Percentiles rank a stretch among this genome's conserved stretches.
Conservation (phyloP, 2,329 filamentous ascomycete genomes). For the Alternaria sp. region DNA sequence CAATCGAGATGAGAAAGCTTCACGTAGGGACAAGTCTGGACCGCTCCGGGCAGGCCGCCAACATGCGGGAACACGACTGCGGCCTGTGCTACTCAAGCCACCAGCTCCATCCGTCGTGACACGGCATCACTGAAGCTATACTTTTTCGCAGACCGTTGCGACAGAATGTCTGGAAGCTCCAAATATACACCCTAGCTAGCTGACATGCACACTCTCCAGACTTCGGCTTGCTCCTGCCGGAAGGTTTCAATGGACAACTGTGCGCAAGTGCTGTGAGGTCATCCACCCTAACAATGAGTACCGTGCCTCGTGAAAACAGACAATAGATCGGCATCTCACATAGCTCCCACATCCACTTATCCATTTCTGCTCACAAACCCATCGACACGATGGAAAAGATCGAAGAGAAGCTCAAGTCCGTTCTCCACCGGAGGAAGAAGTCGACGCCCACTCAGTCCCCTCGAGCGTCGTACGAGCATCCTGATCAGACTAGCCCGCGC, state of each 20-base stretch:
- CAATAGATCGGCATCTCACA: conserved; percentile 7
- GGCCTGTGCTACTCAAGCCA: conserved; percentile 1
- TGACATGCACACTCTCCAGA: background rate
- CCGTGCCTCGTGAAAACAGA: background rate
- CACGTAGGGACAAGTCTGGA: conserved; percentile 1
- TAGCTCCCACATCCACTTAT: background rate
- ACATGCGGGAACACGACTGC: background rate
- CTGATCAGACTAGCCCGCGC: conserved; percentile 4
- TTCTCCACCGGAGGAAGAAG: conserved; percentile 20
- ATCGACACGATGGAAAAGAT: conserved; percentile 24
- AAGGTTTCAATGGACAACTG: background rate
- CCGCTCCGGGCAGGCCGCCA: background rate
- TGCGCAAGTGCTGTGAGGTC: conserved; percentile 7
- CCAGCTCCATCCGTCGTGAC: background rate
- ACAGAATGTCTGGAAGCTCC: background rate
- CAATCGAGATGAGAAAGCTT: background rate
- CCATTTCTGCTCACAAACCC: background rate
- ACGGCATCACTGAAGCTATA: conserved; percentile 3
- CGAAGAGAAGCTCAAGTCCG: conserved; percentile 24
- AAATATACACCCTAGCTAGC: background rate
- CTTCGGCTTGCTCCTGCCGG: background rate
- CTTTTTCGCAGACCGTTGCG: background rate
- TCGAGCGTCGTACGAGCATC: conserved; percentile 10
- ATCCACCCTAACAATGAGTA: conserved; percentile 9
- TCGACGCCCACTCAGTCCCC: conserved; percentile 11